Base-by-base conservation (phyloP, 139 green algal species). In the Marvania coccoides region DNA sequence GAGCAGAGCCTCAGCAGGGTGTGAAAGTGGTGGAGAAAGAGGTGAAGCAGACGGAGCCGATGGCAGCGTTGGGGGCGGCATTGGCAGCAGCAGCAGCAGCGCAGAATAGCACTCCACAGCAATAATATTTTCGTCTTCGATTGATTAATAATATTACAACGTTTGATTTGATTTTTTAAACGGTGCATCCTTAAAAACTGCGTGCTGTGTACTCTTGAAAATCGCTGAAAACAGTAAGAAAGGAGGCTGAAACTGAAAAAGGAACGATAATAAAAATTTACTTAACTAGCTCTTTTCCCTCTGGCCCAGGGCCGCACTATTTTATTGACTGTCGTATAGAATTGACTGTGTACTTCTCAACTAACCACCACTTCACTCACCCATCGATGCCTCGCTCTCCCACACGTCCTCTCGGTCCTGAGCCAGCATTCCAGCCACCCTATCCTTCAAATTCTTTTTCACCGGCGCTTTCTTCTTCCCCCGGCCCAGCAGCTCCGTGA, bases 351-450 rank as follows among this genome's bases (percentile, higher is more conserved):
- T 57, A 10, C 29, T 7, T 57, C 47, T 34, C 29, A 46, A 57
- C 29, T 57, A 46, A 8, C 29, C 29, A 26, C 29, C 29, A 57
- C 40, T 54, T 13, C 19, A 30, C 54, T 51, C 40, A 24, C 19
- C 26, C 23, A 55, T 38, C 26, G 37, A 12, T 29, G 26, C 64
- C 34, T 71, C 55, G 26, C 13, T 10, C 12, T 66, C 48, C 65
- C 65, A 73, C 53, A 12, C 54, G n/a, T 73, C 65, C 28, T 65
- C 55, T 34, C 65, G 53, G 29, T 73, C 65, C 35, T 66, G 65
- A 15, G 14, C 37, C 35, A 73, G 42, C 6, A 73, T 34, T 14
- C 65, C 65, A 46, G 36, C 10, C 19, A 73, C 31, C 23, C 71
- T 61, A 28, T 58, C 29, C 31, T 35, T 51, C 6, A 78, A n/a